Percentiles rank a stretch among this genome's conserved stretches.
Conservation (phyloP, 2,329 filamentous ascomycete genomes). For the Dendrostoma leiphaemia region DNA sequence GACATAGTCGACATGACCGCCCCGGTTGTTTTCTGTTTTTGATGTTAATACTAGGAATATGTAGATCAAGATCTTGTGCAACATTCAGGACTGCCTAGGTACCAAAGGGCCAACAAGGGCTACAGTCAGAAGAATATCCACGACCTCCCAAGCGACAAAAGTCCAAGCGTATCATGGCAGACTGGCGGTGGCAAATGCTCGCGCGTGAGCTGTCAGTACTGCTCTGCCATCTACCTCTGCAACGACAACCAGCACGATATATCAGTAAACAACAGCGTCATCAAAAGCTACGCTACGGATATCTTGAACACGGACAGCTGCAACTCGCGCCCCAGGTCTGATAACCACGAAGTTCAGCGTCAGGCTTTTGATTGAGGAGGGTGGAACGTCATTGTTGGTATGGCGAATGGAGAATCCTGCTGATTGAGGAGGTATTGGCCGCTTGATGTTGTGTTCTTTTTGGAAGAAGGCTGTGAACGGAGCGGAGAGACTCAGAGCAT, state of each 20-base stretch:
- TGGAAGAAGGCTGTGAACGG: too few species aligned
- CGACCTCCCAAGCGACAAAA: not conserved
- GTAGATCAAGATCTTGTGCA: not conserved
- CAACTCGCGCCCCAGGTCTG: not conserved
- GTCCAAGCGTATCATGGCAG: not conserved
- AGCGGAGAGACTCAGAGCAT: too few species aligned
- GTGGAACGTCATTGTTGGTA: constrained; percentile 6
- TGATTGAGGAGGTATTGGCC: not conserved
- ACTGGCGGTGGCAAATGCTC: not conserved
- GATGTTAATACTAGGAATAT: not conserved
- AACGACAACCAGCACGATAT: not conserved
- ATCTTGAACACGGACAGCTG: not conserved
- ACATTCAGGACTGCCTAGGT: not conserved
- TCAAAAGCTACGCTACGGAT: not conserved
- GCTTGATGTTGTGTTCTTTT: too few species aligned
- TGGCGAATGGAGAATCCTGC: not conserved
- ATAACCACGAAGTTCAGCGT: not conserved
- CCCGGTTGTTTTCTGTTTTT: too few species aligned
- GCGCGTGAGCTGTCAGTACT: not conserved
- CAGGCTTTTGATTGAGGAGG: constrained; percentile 8
- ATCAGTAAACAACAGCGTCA: not conserved
- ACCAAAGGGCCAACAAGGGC: not conserved
- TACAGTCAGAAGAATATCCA: not conserved
- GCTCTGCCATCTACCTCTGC: constrained; percentile 3
- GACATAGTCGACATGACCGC: too few species aligned